Conservation (phyloP, 2,329 filamentous ascomycete species). For the Penicillium griseofulvum region DNA sequence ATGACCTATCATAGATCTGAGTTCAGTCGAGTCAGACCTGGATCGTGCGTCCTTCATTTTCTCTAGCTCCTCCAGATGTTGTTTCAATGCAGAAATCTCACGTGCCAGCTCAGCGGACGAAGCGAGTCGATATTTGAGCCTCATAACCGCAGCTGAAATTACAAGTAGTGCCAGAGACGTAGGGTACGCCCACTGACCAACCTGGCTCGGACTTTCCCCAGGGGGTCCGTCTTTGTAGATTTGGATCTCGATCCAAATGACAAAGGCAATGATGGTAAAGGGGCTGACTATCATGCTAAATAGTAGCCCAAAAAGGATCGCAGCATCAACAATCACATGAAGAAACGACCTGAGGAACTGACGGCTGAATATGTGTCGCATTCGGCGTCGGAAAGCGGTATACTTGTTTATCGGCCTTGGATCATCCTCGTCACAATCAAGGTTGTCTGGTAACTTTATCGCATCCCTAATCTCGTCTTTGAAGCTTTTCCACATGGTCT, state of each 20-base stretch:
- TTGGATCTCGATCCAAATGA: conserved; percentile 34
- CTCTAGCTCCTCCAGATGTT: conserved; percentile 14
- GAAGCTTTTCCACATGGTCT: conserved; percentile 19
- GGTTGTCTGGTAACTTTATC: not conserved
- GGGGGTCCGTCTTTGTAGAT: conserved; percentile 30
- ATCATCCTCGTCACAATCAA: not conserved
- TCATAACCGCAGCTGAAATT: conserved; percentile 28
- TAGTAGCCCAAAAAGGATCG: conserved; percentile 18
- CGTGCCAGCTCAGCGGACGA: conserved; percentile 28
- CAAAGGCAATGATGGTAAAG: conserved; percentile 31
- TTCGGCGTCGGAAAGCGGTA: not conserved
- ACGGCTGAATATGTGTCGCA: conserved; percentile 5
- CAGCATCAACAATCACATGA: conserved; percentile 13
- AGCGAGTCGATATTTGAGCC: conserved; percentile 28
- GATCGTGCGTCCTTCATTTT: conserved; percentile 8
- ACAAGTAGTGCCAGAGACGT: conserved; percentile 30
- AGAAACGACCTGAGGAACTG: conserved; percentile 12
- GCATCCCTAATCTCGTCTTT: conserved; percentile 13
- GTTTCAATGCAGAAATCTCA: conserved; percentile 26
- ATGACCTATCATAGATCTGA: not conserved
- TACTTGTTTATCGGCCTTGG: not conserved
- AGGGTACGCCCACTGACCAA: conserved; percentile 33
- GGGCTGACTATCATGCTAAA: conserved; percentile 34
- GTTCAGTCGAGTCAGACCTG: not conserved
- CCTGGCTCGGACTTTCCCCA: conserved; percentile 29